These are phyloP conservation scores for Trichoderma citrinoviride DNA, from an alignment of 2,329 filamentous ascomycete species.

Conservation along the genomic window DNA sequence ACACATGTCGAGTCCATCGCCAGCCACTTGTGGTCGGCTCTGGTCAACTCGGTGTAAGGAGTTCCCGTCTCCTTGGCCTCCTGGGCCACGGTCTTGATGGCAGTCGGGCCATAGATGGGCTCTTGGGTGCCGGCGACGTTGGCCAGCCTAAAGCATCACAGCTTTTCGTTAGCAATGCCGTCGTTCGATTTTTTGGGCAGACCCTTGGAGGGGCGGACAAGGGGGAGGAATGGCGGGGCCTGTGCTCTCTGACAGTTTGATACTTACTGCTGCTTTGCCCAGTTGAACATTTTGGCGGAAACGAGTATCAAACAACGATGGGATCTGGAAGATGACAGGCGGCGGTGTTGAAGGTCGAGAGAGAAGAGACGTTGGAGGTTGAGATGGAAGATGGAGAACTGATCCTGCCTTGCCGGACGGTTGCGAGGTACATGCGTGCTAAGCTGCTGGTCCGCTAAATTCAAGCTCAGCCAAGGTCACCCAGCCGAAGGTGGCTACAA, in stretches of 20 bases:
- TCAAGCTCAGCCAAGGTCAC: neutral
- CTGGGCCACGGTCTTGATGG: constrained; percentile 80
- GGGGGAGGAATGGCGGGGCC: constrained; percentile 7
- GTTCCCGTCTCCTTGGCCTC: constrained; percentile 64
- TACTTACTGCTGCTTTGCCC: constrained; percentile 85
- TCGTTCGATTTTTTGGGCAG: constrained; percentile 1
- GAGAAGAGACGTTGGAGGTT: neutral
- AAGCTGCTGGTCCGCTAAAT: neutral
- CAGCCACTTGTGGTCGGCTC: constrained; percentile 79
- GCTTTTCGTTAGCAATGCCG: constrained; percentile 7
- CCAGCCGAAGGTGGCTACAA: neutral
- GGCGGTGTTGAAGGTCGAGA: neutral
- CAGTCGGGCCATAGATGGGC: constrained; percentile 87
- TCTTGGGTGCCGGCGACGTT: constrained; percentile 93
- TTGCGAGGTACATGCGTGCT: neutral
- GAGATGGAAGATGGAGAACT: constrained; percentile 13
- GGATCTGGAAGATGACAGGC: neutral
- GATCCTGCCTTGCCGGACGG: neutral
- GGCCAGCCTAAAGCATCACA: constrained; percentile 50
- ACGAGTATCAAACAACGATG: neutral
- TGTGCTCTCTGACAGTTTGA: neutral
- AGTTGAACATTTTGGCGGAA: constrained; percentile 73
- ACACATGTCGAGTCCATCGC: constrained; percentile 81
- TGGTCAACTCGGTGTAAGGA: constrained; percentile 75
- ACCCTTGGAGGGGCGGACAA: neutral